Percentiles rank a stretch among this genome's conserved stretches.
Evolutionary conservation across 257 asterid genomes (phyloP).

Genomic region (Nicotiana noctiflora): DNA sequence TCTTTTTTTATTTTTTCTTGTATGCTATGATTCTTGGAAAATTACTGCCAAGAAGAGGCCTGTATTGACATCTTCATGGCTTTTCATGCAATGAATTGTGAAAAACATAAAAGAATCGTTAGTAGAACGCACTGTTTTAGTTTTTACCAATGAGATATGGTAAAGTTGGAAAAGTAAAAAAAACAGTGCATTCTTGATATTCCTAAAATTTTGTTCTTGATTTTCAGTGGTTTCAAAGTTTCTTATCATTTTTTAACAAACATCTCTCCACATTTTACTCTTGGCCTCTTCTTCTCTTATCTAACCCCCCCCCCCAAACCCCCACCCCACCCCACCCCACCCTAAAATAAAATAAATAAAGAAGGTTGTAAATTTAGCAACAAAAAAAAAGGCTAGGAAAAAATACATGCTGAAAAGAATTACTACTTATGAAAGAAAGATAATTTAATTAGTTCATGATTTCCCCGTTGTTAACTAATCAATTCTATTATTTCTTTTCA

Average conservation of each 20-base stretch:
- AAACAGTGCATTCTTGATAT: not conserved
- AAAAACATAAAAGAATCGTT: not conserved
- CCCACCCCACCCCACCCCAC: too few species aligned
- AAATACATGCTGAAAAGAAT: too few species aligned
- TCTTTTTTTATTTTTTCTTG: not conserved
- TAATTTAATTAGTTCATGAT: too few species aligned
- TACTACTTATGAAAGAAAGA: too few species aligned
- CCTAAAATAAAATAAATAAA: too few species aligned
- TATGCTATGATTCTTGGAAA: not conserved
- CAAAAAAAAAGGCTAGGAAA: too few species aligned
- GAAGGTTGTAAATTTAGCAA: too few species aligned
- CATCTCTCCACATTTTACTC: conserved; percentile 27
- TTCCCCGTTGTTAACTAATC: too few species aligned
- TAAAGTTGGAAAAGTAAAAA: not conserved
- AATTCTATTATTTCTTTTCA: too few species aligned
- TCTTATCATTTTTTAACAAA: conserved; percentile 14
- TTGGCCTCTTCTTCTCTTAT: conserved; percentile 22
- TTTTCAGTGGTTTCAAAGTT: not conserved
- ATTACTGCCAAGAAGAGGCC: not conserved
- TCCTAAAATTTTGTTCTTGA: not conserved
- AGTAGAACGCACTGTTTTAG: not conserved
- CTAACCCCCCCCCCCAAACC: not conserved
- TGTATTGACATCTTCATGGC: not conserved
- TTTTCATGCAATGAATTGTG: conserved; percentile 8
- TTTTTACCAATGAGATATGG: not conserved